These are phyloP conservation scores for Mitragyna speciosa DNA, from an alignment of 257 asterid genomes.

Conservation along the genomic window DNA sequence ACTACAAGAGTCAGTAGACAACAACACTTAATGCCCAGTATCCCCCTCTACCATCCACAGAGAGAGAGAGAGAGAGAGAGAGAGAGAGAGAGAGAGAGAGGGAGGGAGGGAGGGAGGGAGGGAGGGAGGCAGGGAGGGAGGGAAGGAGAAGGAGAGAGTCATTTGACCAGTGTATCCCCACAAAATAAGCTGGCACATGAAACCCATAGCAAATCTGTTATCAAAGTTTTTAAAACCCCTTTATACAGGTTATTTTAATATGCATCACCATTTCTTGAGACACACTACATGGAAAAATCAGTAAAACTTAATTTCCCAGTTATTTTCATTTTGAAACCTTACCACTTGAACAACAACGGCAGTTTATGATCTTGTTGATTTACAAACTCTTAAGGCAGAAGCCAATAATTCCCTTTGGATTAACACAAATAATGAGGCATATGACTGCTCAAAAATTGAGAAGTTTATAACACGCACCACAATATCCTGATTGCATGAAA, in stretches of 20 bases:
- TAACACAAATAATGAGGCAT: not conserved
- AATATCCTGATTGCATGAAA: constrained; percentile 16
- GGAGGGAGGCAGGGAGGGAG: too few relatives aligned
- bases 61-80: not conserved
- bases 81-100: not conserved
- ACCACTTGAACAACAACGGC: not conserved
- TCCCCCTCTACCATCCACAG: not conserved
- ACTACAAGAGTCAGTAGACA: not conserved
- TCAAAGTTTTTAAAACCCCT: not conserved
- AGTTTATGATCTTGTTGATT: not conserved
- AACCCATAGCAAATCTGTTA: not conserved
- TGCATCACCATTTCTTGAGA: not conserved
- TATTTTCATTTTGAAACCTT: not conserved
- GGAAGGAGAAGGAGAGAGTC: too few relatives aligned
- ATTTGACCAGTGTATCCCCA: not conserved
- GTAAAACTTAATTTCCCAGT: not conserved
- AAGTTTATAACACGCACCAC: constrained; percentile 33
- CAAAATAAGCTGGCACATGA: not conserved
- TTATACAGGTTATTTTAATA: not conserved
- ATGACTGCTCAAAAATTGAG: not conserved
- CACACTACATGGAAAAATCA: not conserved
- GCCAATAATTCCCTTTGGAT: too few relatives aligned
- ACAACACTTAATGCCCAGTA: not conserved
- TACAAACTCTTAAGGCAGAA: not conserved
- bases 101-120: too few relatives aligned